A percentile compares a stretch with the other conserved stretches of the same genome.
phyloP scores from a whole-genome alignment of 2,329 filamentous ascomycete species.

The Colletotrichum filicis region DNA sequence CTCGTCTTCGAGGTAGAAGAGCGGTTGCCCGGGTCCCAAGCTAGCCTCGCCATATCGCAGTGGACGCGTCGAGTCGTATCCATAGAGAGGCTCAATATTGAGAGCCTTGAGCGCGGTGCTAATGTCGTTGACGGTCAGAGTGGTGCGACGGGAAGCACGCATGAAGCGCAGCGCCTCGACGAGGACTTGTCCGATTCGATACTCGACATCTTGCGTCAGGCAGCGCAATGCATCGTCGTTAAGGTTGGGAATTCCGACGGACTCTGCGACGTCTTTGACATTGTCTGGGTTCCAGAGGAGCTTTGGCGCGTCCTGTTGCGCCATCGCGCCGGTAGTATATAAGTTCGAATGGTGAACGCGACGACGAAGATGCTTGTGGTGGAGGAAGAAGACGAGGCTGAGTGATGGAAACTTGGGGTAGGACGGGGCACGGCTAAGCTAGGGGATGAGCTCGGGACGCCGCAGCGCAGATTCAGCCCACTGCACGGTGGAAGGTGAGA shows the following conservation, averaged over 20 bases:
- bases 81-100: slow-evolving; percentile 94
- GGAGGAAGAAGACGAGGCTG: slow-evolving; percentile 4
- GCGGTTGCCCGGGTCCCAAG: slow-evolving; percentile 89
- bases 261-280: slow-evolving; percentile 94
- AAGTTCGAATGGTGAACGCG: not conserved
- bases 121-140: slow-evolving; percentile 89
- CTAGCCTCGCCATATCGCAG: slow-evolving; percentile 94
- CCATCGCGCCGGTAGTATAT: slow-evolving; percentile 24
- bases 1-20: slow-evolving; percentile 98
- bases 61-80: slow-evolving; percentile 92
- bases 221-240: slow-evolving; percentile 88
- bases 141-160: slow-evolving; percentile 88
- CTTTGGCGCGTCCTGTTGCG: slow-evolving; percentile 42
- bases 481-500: not conserved
- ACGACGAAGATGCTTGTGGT: not conserved
- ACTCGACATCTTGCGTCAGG: slow-evolving; percentile 94
- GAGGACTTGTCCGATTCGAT: slow-evolving; percentile 91
- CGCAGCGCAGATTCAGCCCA: not conserved
- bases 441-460: not conserved
- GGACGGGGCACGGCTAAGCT: not conserved
- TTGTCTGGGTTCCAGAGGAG: slow-evolving; percentile 96
- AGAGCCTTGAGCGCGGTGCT: slow-evolving; percentile 86
- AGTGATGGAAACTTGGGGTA: slow-evolving; percentile 9
- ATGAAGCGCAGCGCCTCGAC: slow-evolving; percentile 96
- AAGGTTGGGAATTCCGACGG: slow-evolving; percentile 85